A percentile compares a stretch with the other conserved stretches of the same genome.
These are phyloP conservation scores for Trichoderma polysporum DNA, from an alignment of 2,329 filamentous ascomycete species.

Conservation along the genomic window DNA sequence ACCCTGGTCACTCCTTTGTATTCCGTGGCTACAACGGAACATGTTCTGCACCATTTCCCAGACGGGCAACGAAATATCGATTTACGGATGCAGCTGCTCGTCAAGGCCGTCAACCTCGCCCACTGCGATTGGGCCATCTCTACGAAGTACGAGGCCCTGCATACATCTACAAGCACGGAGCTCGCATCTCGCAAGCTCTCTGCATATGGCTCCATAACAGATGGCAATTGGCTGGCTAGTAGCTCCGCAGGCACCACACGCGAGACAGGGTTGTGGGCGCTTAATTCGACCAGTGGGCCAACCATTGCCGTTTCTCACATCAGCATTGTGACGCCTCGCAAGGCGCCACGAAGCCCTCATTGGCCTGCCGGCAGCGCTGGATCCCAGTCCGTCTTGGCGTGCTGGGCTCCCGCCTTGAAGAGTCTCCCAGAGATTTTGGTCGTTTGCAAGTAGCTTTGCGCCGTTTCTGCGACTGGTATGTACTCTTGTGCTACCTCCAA, in stretches of 20 bases:
- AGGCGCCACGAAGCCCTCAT: slow-evolving; percentile 2
- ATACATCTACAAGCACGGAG: neutral
- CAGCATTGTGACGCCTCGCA: slow-evolving; percentile 15
- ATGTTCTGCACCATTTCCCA: neutral
- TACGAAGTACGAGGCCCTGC: neutral
- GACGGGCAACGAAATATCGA: neutral
- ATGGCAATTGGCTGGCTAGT: neutral
- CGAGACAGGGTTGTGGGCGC: slow-evolving; percentile 21
- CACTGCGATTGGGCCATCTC: slow-evolving; percentile 5
- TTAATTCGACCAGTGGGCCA: slow-evolving; percentile 13
- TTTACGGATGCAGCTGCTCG: neutral
- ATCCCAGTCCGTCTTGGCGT: neutral
- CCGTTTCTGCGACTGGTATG: neutral
- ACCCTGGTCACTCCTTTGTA: neutral
- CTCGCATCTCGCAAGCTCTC: neutral
- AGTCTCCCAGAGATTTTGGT: too few relatives aligned
- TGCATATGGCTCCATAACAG: neutral
- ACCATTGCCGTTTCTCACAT: slow-evolving; percentile 18
- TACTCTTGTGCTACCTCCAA: neutral
- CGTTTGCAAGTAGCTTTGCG: neutral
- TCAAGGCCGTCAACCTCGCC: neutral
- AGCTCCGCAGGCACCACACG: slow-evolving; percentile 6
- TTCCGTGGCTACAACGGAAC: neutral
- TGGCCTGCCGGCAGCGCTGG: slow-evolving; percentile 15
- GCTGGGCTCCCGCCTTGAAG: neutral